These are phyloP conservation scores for Blepharisma stoltei DNA, from an alignment of 73 alveolate genomes.

Conservation along the genomic window DNA sequence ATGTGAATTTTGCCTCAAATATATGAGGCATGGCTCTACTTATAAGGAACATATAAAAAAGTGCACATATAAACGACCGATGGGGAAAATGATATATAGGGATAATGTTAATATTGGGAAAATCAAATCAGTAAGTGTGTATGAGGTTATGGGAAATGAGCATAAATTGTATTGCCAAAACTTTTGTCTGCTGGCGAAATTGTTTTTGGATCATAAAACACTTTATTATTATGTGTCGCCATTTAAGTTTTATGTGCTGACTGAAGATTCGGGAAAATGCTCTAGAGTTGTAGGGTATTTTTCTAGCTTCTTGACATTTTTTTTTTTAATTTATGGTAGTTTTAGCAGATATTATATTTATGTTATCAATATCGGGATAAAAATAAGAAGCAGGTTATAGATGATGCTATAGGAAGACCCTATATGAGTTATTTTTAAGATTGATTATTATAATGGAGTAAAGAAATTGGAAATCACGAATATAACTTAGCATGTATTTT, in stretches of 20 bases:
- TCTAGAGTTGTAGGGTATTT: slow-evolving; percentile 77
- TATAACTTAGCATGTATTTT: slow-evolving; percentile 40
- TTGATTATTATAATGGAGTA: too few species aligned
- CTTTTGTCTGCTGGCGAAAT: slow-evolving; percentile 80
- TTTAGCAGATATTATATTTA: background rate
- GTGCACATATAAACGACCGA: slow-evolving; percentile 43
- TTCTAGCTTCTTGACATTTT: too few species aligned
- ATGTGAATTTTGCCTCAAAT: slow-evolving; percentile 85
- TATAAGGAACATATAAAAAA: slow-evolving; percentile 55
- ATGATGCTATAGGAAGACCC: background rate
- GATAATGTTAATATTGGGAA: slow-evolving; percentile 58
- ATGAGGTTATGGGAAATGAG: slow-evolving; percentile 75
- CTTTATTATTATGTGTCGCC: slow-evolving; percentile 86
- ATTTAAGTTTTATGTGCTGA: slow-evolving; percentile 75
- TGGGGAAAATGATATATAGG: slow-evolving; percentile 36
- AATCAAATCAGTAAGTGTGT: slow-evolving; percentile 63
- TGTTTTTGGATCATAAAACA: slow-evolving; percentile 86
- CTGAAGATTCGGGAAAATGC: slow-evolving; percentile 76
- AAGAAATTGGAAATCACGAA: slow-evolving; percentile 38
- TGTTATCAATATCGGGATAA: background rate
- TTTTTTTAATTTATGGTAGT: slow-evolving; percentile 50
- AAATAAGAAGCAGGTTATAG: slow-evolving; percentile 19
- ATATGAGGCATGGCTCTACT: slow-evolving; percentile 70
- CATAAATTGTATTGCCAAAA: slow-evolving; percentile 81
- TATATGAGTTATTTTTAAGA: background rate